Percentiles rank a stretch among this genome's conserved stretches.
These are phyloP conservation scores for Otatea glauca DNA, from an alignment of 176 grass and related monocot species.

Conservation along the genomic window DNA sequence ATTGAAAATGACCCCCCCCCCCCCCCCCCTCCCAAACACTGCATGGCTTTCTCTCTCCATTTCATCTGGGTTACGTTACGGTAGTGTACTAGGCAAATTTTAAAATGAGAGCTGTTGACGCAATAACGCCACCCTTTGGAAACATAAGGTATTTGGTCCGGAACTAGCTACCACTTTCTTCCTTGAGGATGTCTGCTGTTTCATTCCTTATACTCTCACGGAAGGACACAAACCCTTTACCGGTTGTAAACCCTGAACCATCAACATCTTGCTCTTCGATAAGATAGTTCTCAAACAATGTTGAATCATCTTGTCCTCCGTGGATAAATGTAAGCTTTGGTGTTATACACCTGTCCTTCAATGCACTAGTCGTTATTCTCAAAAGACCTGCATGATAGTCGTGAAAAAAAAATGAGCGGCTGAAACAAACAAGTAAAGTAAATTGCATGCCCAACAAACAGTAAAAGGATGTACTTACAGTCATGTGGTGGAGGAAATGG, in stretches of 20 bases:
- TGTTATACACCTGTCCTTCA: constrained; percentile 86
- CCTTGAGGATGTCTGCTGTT: constrained; percentile 71
- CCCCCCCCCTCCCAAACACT: no score
- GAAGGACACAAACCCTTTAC: constrained; percentile 82
- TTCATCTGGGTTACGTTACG: no score
- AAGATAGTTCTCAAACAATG: constrained; percentile 82
- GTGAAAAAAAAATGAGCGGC: background rate
- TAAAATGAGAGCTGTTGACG: no score
- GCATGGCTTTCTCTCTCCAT: no score
- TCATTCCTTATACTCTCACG: constrained; percentile 65
- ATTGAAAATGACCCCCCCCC: no score
- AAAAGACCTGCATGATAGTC: constrained; percentile 65
- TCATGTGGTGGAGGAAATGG: constrained; percentile 92
- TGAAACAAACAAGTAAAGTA: constrained; percentile 15
- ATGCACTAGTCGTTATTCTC: constrained; percentile 60
- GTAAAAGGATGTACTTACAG: constrained; percentile 64
- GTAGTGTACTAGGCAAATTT: no score
- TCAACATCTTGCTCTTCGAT: constrained; percentile 91
- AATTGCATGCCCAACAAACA: background rate
- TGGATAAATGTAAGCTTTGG: constrained; percentile 77
- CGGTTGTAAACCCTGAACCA: constrained; percentile 55
- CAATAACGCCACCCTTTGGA: no score
- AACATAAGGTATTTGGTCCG: no score
- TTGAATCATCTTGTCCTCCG: constrained; percentile 74
- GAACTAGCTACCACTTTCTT: constrained; percentile 61